Conservation (phyloP, 2,329 filamentous ascomycete genomes). For the Remersonia thermophila region DNA sequence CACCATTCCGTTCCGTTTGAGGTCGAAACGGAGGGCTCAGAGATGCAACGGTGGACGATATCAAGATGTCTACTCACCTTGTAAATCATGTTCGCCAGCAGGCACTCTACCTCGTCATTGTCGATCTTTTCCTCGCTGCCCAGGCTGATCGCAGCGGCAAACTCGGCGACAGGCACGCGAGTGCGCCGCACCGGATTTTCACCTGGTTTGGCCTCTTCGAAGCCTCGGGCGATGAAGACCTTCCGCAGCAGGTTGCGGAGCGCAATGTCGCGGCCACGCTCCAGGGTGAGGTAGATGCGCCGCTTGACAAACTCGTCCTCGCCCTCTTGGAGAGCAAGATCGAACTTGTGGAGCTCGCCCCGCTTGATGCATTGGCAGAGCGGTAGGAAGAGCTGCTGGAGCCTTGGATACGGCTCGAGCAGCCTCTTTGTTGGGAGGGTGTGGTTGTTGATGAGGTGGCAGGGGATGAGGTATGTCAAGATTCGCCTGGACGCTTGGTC, state of each 20-base stretch:
- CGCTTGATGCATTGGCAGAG: constrained; percentile 67
- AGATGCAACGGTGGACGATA: too few relatives aligned
- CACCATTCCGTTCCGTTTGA: neutral
- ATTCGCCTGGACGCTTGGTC: constrained; percentile 51
- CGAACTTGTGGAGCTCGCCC: constrained; percentile 75
- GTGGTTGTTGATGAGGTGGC: constrained; percentile 78
- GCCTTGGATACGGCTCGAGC: constrained; percentile 59
- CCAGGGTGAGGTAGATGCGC: constrained; percentile 87
- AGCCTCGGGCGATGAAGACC: constrained; percentile 76
- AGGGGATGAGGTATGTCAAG: constrained; percentile 87
- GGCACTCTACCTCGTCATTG: constrained; percentile 86
- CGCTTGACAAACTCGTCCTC: constrained; percentile 90
- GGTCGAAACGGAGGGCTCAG: neutral
- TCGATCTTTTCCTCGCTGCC: constrained; percentile 59
- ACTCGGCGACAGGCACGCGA: constrained; percentile 71
- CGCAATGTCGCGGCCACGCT: constrained; percentile 82
- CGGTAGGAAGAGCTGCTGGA: constrained; percentile 68
- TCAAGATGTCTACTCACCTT: constrained; percentile 51
- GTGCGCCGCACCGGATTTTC: constrained; percentile 54
- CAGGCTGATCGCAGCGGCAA: constrained; percentile 71
- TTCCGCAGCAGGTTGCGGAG: constrained; percentile 85
- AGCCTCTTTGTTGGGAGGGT: constrained; percentile 63
- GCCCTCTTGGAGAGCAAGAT: constrained; percentile 63
- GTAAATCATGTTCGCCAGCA: constrained; percentile 94
- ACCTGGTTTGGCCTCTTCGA: constrained; percentile 60